These are phyloP conservation scores for Pelagophyceae sp. DNA, from an alignment of 352 stramenopile genomes.

Conservation along the genomic window DNA sequence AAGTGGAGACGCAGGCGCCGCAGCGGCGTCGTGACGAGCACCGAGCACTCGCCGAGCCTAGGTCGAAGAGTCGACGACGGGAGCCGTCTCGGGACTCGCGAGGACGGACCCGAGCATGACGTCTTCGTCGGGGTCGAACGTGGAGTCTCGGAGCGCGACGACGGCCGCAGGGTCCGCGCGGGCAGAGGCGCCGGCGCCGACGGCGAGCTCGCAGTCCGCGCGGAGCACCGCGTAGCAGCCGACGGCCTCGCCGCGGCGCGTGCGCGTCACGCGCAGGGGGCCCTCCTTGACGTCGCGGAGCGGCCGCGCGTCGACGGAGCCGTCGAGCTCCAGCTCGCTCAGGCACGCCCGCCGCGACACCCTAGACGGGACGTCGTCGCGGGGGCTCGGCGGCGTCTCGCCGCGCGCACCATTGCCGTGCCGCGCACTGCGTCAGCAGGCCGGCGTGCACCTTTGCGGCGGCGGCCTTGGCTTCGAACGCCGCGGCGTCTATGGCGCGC, in stretches of 20 bases:
- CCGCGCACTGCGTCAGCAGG: not conserved
- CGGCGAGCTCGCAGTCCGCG: not conserved
- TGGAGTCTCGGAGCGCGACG: not conserved
- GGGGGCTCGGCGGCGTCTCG: too few relatives aligned
- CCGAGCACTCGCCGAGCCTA: not conserved
- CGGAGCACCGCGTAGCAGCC: not conserved
- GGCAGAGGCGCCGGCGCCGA: not conserved
- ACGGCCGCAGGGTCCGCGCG: not conserved
- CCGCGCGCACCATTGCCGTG: not conserved
- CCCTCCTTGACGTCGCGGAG: not conserved
- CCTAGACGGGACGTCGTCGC: too few relatives aligned
- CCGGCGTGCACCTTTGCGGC: not conserved
- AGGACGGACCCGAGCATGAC: not conserved
- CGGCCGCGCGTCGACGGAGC: not conserved
- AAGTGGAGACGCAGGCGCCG: not conserved
- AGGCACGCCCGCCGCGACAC: not conserved
- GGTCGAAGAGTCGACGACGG: not conserved
- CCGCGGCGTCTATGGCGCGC: not conserved
- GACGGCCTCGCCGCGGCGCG: too few relatives aligned
- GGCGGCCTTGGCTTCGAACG: not conserved
- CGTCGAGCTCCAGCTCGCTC: not conserved
- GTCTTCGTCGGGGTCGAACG: not conserved
- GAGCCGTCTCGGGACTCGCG: not conserved
- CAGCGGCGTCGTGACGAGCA: not conserved
- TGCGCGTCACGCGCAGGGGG: not conserved